Base-by-base conservation (phyloP, 805 yeast species). In the Debaryomyces prosopidis region DNA sequence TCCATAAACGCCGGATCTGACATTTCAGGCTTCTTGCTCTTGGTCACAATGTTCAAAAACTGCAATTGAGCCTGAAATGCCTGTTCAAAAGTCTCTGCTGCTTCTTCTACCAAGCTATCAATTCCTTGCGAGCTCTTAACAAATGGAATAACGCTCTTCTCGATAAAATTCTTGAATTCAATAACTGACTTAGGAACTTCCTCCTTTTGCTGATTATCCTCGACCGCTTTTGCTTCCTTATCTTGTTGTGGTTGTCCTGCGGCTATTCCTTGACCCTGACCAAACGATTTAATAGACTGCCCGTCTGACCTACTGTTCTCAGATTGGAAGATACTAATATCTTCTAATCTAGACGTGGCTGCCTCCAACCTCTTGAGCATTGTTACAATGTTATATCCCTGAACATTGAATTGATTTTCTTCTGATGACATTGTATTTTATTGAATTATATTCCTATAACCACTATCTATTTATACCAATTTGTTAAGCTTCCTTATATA, bases 261-360 rank as follows among this genome's bases (percentile, higher is more conserved):
- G 40, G 45, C 32, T 44, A 55, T 46, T 36, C 48, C 20, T 27
- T 30, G 16, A 37, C 27, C 46, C 39, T n/a, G 40, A 30, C 28
- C 20, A 34, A 14, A 23, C 47, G 27, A 34, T 37, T 4, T 31
- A 38, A 26, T 43, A 40, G 14, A 36, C 4, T 30, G 41, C 20
- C 9, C 36, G 39, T 28, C 31, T n/a, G 27, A 23, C 40, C 39
- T 70, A 42, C 71, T 58, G 39, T 79, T 73, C 32, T 80, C 81
- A 55, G 84, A 88, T 60, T 89, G 96, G 63, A 77, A 84, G 43
- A 86, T 77, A 26, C 95, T 88, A 38, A 90, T 82, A 63, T 90
- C 97, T 60, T 90, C 97, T 54, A 90, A 80, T 40, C 97, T 82
- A 5, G 96, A 85, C 8, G 97, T 89, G 30, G 97, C 97, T 12